A percentile compares a stretch with the other conserved stretches of the same genome.
Conservation (phyloP, 2,329 filamentous ascomycete species). For the Colletotrichum horii region DNA sequence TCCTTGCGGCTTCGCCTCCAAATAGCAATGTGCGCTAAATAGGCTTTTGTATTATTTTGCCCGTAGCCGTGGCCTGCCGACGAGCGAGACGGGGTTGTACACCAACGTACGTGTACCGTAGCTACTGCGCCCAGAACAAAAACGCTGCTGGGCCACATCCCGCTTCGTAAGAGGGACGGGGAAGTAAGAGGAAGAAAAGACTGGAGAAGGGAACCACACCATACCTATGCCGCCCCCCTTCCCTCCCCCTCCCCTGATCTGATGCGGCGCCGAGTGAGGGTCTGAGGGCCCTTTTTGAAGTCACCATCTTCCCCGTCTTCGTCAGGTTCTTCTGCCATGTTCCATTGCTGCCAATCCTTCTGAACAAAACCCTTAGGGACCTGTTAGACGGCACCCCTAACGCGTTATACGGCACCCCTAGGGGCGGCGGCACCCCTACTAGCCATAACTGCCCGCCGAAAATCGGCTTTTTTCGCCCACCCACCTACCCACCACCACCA, state of each 20-base stretch:
- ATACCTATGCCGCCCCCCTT: not conserved
- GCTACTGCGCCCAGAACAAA: not conserved
- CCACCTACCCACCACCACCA: no score
- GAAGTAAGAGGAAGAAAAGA: not conserved
- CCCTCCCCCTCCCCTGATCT: not conserved
- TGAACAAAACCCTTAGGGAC: not conserved
- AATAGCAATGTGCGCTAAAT: not conserved
- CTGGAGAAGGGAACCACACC: not conserved
- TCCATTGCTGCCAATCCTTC: not conserved
- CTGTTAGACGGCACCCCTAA: no score
- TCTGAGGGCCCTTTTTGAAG: conserved; percentile 6
- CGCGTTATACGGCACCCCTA: no score
- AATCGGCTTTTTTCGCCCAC: no score
- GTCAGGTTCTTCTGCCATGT: not conserved
- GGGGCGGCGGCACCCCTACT: no score
- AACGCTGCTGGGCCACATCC: conserved; percentile 5
- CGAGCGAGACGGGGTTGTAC: not conserved
- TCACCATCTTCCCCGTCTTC: not conserved
- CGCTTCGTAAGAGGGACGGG: not conserved
- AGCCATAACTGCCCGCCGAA: no score
- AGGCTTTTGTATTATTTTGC: not conserved
- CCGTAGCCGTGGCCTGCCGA: not conserved
- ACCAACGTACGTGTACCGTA: not conserved
- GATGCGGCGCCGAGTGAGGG: not conserved
- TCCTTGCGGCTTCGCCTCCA: not conserved